Evolutionary conservation across 1,284 basidiomycete species (phyloP).

Genomic region (Pseudozyma sp.): DNA sequence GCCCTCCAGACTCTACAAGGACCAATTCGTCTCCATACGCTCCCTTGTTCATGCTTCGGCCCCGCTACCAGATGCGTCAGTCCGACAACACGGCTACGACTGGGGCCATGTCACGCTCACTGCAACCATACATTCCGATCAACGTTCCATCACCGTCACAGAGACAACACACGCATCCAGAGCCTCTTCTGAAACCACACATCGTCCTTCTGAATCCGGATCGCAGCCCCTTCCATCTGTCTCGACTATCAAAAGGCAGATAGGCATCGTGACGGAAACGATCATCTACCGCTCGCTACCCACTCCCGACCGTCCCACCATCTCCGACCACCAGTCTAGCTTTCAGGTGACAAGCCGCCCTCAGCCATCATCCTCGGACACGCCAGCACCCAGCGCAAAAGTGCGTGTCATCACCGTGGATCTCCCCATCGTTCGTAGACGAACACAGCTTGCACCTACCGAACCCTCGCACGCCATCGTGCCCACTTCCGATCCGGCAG

Average conservation of each 20-base stretch:
- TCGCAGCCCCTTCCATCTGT: background rate
- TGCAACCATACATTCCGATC: conserved; percentile 24
- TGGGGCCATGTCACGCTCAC: conserved; percentile 29
- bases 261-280: conserved; percentile 26
- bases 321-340: background rate
- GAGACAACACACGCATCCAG: conserved; percentile 15
- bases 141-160: conserved; percentile 21
- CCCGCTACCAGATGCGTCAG: background rate
- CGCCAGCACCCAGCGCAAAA: conserved; percentile 13
- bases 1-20: conserved; percentile 37
- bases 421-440: conserved; percentile 26
- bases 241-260: conserved; percentile 16
- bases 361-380: conserved; percentile 5
- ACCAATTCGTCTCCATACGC: conserved; percentile 42
- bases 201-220: background rate
- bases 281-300: conserved; percentile 35
- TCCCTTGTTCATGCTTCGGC: conserved; percentile 8
- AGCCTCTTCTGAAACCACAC: background rate
- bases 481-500: background rate
- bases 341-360: conserved; percentile 27
- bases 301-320: background rate
- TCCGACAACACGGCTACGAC: conserved; percentile 1
- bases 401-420: conserved; percentile 37
- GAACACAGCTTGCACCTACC: background rate
- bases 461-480: background rate